These are phyloP conservation scores for Didymella lethalis DNA, from an alignment of 2,329 filamentous ascomycete genomes.

Conservation along the genomic window DNA sequence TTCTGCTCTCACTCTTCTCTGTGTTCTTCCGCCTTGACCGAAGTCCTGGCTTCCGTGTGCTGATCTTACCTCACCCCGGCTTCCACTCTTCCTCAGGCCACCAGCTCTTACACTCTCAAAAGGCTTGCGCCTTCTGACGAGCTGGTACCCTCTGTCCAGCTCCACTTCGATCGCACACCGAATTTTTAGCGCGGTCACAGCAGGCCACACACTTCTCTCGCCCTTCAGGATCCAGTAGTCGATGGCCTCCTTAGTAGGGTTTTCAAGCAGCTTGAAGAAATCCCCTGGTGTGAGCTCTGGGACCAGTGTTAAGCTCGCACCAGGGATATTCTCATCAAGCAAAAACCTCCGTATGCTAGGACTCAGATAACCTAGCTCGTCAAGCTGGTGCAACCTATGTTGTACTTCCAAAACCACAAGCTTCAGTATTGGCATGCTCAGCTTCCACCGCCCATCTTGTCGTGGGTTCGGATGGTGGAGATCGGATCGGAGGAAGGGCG, in stretches of 20 bases:
- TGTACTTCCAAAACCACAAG: constrained; percentile 79
- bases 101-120: constrained; percentile 42
- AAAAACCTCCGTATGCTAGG: constrained; percentile 75
- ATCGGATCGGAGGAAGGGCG: constrained; percentile 83
- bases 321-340: constrained; percentile 82
- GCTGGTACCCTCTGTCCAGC: constrained; percentile 83
- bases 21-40: constrained; percentile 8
- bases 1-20: constrained; percentile 36
- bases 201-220: constrained; percentile 90
- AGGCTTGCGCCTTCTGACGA: constrained; percentile 67
- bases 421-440: constrained; percentile 65
- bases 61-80: constrained; percentile 30
- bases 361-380: constrained; percentile 77
- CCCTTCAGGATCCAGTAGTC: constrained; percentile 87
- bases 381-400: constrained; percentile 81
- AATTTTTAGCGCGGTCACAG: constrained; percentile 80
- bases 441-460: constrained; percentile 64
- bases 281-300: constrained; percentile 78
- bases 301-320: constrained; percentile 79
- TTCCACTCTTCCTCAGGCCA: constrained; percentile 35
- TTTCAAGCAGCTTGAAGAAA: constrained; percentile 81
- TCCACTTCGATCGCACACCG: constrained; percentile 87
- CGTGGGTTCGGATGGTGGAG: constrained; percentile 74
- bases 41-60: constrained; percentile 24
- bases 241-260: constrained; percentile 76